Evolutionary conservation across 2,329 filamentous ascomycete species (phyloP).

Genomic region (Diaporthe australafricana): DNA sequence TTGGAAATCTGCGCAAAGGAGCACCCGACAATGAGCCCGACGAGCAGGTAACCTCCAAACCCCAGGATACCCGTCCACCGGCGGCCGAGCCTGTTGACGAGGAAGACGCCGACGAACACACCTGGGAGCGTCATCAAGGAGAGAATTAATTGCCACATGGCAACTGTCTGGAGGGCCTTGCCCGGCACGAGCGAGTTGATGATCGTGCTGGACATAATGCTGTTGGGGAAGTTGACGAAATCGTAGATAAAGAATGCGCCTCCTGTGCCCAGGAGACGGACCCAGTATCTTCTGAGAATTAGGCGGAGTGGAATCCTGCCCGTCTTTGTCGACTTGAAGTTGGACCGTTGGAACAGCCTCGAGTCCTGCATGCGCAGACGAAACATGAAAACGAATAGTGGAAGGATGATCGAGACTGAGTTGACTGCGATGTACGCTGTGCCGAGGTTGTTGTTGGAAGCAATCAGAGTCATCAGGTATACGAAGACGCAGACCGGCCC

Average conservation of each 20-base stretch:
- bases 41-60: slow-evolving; percentile 61
- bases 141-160: slow-evolving; percentile 61
- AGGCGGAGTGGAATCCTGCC: slow-evolving; percentile 48
- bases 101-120: slow-evolving; percentile 59
- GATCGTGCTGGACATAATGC: slow-evolving; percentile 58
- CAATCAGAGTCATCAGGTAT: slow-evolving; percentile 49
- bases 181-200: slow-evolving; percentile 51
- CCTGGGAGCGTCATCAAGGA: slow-evolving; percentile 59
- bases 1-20: slow-evolving; percentile 59
- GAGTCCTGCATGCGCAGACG: slow-evolving; percentile 50
- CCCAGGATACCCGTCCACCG: slow-evolving; percentile 63
- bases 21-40: slow-evolving; percentile 63
- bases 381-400: slow-evolving; percentile 46
- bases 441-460: slow-evolving; percentile 48
- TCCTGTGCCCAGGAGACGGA: slow-evolving; percentile 57
- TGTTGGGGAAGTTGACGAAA: slow-evolving; percentile 58
- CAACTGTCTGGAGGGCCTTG: slow-evolving; percentile 54
- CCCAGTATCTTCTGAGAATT: slow-evolving; percentile 58
- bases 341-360: slow-evolving; percentile 46
- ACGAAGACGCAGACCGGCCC: slow-evolving; percentile 49
- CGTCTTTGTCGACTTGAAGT: slow-evolving; percentile 43
- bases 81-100: slow-evolving; percentile 60
- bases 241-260: slow-evolving; percentile 65
- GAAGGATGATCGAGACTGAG: slow-evolving; percentile 47
- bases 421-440: slow-evolving; percentile 45